Percentiles rank a stretch among this genome's conserved stretches.
These are phyloP conservation scores for Teratosphaeria pseudoeucalypti DNA, from an alignment of 2,329 filamentous ascomycete genomes.

Conservation along the genomic window DNA sequence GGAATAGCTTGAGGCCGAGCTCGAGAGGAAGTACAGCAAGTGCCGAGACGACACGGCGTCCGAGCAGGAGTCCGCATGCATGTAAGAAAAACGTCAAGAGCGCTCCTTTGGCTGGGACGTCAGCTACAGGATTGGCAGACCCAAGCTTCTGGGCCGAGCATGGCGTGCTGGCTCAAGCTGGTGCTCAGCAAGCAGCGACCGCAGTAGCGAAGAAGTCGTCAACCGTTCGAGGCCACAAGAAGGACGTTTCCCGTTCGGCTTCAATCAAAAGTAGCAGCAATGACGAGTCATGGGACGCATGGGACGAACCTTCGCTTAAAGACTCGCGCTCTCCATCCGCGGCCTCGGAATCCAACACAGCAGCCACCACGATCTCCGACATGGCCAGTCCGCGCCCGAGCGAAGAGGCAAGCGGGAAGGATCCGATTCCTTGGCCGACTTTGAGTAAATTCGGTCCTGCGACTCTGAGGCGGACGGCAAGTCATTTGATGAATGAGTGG, in stretches of 20 bases:
- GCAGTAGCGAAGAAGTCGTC: slow-evolving; percentile 15
- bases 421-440: slow-evolving; percentile 52
- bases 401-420: slow-evolving; percentile 19
- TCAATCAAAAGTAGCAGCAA: slow-evolving; percentile 9
- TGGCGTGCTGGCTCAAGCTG: slow-evolving; percentile 7
- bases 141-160: slow-evolving; percentile 22
- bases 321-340: slow-evolving; percentile 14
- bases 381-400: slow-evolving; percentile 8
- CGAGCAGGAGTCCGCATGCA: slow-evolving; percentile 5
- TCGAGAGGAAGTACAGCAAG: slow-evolving; percentile 13
- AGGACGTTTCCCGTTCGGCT: slow-evolving; percentile 12
- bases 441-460: slow-evolving; percentile 63
- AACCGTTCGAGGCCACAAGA: slow-evolving; percentile 6
- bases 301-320: slow-evolving; percentile 18
- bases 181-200: slow-evolving; percentile 5
- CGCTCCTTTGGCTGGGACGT: slow-evolving; percentile 3
- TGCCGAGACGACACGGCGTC: slow-evolving; percentile 8
- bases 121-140: slow-evolving; percentile 17
- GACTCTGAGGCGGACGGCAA: slow-evolving; percentile 73
- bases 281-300: slow-evolving; percentile 22
- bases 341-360: slow-evolving; percentile 15
- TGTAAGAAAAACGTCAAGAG: slow-evolving; percentile 12
- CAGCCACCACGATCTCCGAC: slow-evolving; percentile 16
- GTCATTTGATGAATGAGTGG: slow-evolving; percentile 81
- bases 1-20: slow-evolving; percentile 14